Evolutionary conservation across 2,329 filamentous ascomycete species (phyloP), one percentile per base, ranked within the genome.

Genomic region (Trichoderma hamatum): DNA sequence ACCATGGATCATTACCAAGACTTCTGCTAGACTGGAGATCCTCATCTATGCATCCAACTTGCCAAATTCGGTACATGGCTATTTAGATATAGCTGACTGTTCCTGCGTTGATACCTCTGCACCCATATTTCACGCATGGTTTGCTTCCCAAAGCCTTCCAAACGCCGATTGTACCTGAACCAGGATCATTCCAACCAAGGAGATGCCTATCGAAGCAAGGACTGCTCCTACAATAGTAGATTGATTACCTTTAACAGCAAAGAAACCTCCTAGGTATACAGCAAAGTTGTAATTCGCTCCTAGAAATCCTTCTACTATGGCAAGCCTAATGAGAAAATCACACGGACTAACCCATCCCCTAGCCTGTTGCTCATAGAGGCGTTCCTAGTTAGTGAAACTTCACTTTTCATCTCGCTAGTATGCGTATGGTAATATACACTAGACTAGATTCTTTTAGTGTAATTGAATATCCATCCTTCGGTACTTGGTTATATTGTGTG

Each of bases 291-390:
- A 81, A 71, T 81, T 81, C 9, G 79, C 79, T 0, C 79, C 79
- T 0, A 91, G 90, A 69, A 93, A 90, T 0, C 89, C 85, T 76
- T 93, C 90, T 21, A 88, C 89, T 65, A 93, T 84, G 10, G 90
- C 91, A 0, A 93, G 85, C 0, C 90, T 91, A 60, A 93, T 87
- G 0, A 93, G 81, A 75, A 93, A 93, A 75, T 93, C 89, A 4
- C 91, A 85, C 0, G 89, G 82, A 0, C 84, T 86, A 0, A 93
- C 90, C 90, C 90, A 93, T 7, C 88, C 88, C 28, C n/a, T n/a
- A n/a, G n/a, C n/a, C n/a, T n/a, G n/a, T 43, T 43, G 16, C 39
- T 16, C 39, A 43, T 43, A 3, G n/a, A 43, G 6, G 39, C 30
- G 19, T 43, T n/a, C 19, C 16, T 3, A 7, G 2, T n/a, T 43